A percentile compares a stretch with the other conserved stretches of the same genome.
Evolutionary conservation across 139 green algal species (phyloP).

Genomic region (Microglena sp.): DNA sequence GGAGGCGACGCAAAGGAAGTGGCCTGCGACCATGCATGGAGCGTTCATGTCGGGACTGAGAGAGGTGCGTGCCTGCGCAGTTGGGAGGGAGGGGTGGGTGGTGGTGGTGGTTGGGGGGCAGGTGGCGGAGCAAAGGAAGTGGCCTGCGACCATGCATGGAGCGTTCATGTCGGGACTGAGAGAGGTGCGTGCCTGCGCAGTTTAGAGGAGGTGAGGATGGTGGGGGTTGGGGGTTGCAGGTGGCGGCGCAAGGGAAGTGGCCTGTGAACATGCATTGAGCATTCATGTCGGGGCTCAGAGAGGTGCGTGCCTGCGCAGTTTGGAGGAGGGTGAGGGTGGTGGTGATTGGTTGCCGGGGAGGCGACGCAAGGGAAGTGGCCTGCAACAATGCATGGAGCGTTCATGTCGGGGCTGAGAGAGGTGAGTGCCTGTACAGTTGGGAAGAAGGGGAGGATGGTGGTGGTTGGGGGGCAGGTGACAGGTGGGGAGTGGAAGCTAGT

Average conservation of each 20-base stretch:
- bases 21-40: slow-evolving; percentile 96
- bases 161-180: slow-evolving; percentile 50
- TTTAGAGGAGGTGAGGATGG: no score
- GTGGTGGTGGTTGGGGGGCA: no score
- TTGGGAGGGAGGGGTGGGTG: slow-evolving; percentile 3
- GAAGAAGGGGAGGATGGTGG: no score
- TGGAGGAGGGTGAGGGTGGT: slow-evolving; percentile 21
- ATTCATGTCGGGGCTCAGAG: slow-evolving; percentile 34
- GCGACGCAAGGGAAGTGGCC: slow-evolving; percentile 82
- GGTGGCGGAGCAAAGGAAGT: no score
- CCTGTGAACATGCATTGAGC: slow-evolving; percentile 97
- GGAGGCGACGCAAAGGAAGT: slow-evolving; percentile 78
- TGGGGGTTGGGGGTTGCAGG: no score
- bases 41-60: slow-evolving; percentile 71
- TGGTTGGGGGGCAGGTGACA: no score
- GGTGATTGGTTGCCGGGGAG: slow-evolving; percentile 85
- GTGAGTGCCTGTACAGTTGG: slow-evolving; percentile 8
- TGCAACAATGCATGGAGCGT: slow-evolving; percentile 97
- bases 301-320: neutral
- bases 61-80: slow-evolving; percentile 20
- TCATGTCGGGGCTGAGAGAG: slow-evolving; percentile 59
- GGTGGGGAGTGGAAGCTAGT: neutral
- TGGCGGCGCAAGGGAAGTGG: no score
- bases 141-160: slow-evolving; percentile 96
- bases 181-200: slow-evolving; percentile 3